A percentile compares a stretch with the other conserved stretches of the same genome.
phyloP scores from a whole-genome alignment of 495 filamentous ascomycete species.

The Penicillium herquei region DNA sequence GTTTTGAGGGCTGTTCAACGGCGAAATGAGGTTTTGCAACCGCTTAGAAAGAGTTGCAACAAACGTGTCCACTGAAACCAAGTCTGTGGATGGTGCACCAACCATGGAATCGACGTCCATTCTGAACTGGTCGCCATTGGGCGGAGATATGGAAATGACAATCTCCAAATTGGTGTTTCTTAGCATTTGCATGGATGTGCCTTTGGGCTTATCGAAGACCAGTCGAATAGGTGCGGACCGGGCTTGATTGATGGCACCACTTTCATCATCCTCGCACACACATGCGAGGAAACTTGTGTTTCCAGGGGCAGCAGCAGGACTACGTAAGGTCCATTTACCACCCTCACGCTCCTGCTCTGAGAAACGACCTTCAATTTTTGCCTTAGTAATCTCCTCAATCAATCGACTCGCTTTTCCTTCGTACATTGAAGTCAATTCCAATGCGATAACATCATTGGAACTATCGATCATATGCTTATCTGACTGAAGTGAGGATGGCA shows the following conservation, averaged over 20 bases:
- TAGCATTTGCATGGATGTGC: slow-evolving; percentile 29
- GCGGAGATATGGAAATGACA: slow-evolving; percentile 35
- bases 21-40: slow-evolving; percentile 57
- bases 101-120: slow-evolving; percentile 59
- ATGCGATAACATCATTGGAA: slow-evolving; percentile 59
- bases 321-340: slow-evolving; percentile 74
- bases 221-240: slow-evolving; percentile 36
- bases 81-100: slow-evolving; percentile 63
- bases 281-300: slow-evolving; percentile 69
- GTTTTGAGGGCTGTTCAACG: slow-evolving; percentile 70
- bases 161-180: slow-evolving; percentile 34
- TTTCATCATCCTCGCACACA: slow-evolving; percentile 67
- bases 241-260: slow-evolving; percentile 21
- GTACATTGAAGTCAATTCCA: slow-evolving; percentile 60
- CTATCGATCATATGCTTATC: slow-evolving; percentile 37
- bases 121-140: slow-evolving; percentile 49
- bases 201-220: slow-evolving; percentile 37
- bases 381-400: slow-evolving; percentile 83
- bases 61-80: slow-evolving; percentile 65
- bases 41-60: slow-evolving; percentile 66
- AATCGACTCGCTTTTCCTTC: slow-evolving; percentile 75
- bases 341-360: slow-evolving; percentile 75
- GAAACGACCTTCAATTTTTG: slow-evolving; percentile 81
- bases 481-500: slow-evolving; percentile 56
- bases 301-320: slow-evolving; percentile 55